Conservation (phyloP, 306 rosid species). For the Malus sylvestris region DNA sequence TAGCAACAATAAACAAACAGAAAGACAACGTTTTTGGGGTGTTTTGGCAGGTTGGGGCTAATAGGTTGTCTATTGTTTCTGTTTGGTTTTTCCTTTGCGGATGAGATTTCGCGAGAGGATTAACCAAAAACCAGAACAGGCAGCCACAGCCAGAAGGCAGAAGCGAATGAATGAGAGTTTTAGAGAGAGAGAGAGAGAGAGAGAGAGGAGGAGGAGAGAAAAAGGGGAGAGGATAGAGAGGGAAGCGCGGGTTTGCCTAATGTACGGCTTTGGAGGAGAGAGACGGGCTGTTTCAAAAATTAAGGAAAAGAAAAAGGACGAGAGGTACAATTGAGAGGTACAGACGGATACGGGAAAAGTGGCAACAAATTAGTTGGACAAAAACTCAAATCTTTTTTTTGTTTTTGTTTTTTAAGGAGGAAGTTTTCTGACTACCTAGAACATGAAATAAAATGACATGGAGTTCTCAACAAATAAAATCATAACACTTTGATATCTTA, state of each 20-base stretch:
- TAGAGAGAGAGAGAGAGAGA: background rate
- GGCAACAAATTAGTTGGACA: background rate
- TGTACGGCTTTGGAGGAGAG: background rate
- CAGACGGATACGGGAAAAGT: background rate
- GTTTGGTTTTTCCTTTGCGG: background rate
- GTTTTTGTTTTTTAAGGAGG: no score
- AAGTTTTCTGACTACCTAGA: no score
- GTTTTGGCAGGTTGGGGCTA: background rate
- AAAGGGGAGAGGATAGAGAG: no score
- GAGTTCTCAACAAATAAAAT: no score
- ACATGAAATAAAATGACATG: no score
- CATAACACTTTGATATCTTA: no score
- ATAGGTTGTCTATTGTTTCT: background rate
- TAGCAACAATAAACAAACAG: background rate
- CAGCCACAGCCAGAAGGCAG: background rate
- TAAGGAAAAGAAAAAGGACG: background rate
- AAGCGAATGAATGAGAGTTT: background rate
- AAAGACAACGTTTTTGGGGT: background rate
- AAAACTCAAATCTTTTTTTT: no score
- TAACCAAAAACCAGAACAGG: background rate
- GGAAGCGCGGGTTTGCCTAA: slow-evolving; percentile 5
- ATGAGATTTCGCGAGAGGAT: background rate
- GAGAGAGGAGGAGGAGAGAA: no score
- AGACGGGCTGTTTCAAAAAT: background rate
- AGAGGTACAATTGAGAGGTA: background rate